phyloP scores from a whole-genome alignment of 768 basidiomycete species.

The Lactarius trivialis region DNA sequence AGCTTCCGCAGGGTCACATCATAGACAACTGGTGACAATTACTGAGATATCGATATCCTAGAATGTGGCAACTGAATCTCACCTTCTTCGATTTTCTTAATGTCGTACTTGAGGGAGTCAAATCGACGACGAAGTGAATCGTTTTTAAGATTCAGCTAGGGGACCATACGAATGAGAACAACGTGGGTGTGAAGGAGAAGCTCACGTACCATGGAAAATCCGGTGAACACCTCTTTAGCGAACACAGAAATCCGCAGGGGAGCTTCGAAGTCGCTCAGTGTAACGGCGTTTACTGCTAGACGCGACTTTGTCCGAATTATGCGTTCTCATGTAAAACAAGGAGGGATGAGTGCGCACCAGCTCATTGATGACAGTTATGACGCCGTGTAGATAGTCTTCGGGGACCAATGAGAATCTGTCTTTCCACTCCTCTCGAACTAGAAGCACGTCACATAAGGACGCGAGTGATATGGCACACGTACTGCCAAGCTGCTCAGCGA shows the following conservation, averaged over 20 bases:
- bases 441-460: neutral
- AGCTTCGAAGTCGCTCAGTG: conserved; percentile 71
- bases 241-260: conserved; percentile 72
- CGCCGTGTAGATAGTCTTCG: conserved; percentile 78
- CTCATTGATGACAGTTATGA: conserved; percentile 76
- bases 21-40: conserved; percentile 57
- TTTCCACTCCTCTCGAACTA: conserved; percentile 50
- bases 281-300: conserved; percentile 76
- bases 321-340: too few relatives aligned
- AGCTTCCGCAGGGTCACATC: conserved; percentile 76
- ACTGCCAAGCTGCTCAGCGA: conserved; percentile 60
- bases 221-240: conserved; percentile 76
- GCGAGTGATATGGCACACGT: conserved; percentile 27
- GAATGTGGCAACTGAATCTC: conserved; percentile 14
- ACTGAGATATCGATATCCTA: neutral
- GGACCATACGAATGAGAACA: neutral
- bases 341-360: conserved; percentile 42
- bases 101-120: conserved; percentile 78
- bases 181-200: neutral
- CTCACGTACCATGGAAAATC: conserved; percentile 69
- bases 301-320: conserved; percentile 49
- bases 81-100: conserved; percentile 89
- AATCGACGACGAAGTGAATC: conserved; percentile 68
- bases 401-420: conserved; percentile 55
- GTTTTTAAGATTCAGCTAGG: conserved; percentile 75